Base-by-base conservation (phyloP, 2,329 filamentous ascomycete species). In the Neoscytalidium dimidiatum region DNA sequence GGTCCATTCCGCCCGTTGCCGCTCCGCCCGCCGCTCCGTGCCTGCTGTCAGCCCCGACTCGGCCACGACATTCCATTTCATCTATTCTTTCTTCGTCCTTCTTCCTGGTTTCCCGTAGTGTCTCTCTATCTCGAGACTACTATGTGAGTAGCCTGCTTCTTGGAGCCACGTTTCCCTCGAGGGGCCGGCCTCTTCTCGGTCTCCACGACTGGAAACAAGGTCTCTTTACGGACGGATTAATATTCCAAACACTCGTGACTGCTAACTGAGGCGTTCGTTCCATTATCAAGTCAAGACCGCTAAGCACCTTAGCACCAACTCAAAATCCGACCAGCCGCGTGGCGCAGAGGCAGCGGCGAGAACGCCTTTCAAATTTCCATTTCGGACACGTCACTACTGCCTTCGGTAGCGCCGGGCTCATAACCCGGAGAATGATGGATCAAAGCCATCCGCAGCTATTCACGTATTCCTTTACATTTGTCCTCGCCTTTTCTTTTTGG, bases 361-460 rank as follows among this genome's bases (percentile, higher is more conserved):
- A 11, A 23, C 2, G n/a, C n/a, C 28, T 5, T 1, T 23, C n/a
- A 11, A 14, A 43, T 2, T 13, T 17, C 3, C 7, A 5, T 17
- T n/a, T 9, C 2, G 26, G 19, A 29, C 38, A 44, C 56, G 38
- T 58, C 29, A n/a, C 33, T 48, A 13, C 29, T 29, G 29, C 21
- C 0, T 4, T 3, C 21, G 21, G 52, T 28, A 57, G 52, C 70
- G 71, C 71, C 71, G 68, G 71, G 69, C 71, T 71, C 71, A 72
- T 71, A 71, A 71, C 71, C 71, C 71, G 70, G 71, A 71, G 69
- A 67, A 70, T 68, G 67, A 49, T 67, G 69, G 69, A 71, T 71
- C 68, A 68, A 71, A 71, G 70, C 71, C 70, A 66, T 53, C 66
- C 68, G 66, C 66, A 70, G 70, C 71, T 72, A 71, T 11, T 3